A percentile compares a stretch with the other conserved stretches of the same genome.
Evolutionary conservation across 2,329 filamentous ascomycete species (phyloP).

Genomic region (Cercospora beticola): DNA sequence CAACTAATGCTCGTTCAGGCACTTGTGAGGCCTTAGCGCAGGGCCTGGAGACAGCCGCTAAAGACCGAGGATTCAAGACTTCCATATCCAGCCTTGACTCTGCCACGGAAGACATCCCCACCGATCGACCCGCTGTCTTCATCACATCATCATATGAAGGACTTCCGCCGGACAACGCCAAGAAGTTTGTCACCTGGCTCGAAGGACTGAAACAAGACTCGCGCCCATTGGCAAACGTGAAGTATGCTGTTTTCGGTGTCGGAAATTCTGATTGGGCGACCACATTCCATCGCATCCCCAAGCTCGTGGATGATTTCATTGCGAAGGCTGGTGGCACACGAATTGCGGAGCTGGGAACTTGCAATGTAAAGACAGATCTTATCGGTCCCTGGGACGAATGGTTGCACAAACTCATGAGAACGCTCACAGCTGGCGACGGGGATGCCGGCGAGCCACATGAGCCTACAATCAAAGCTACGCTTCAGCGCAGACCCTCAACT

Average conservation of each 20-base stretch:
- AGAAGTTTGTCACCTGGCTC: constrained; percentile 45
- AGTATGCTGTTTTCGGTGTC: constrained; percentile 45
- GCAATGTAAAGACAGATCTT: constrained; percentile 42
- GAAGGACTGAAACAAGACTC: constrained; percentile 12
- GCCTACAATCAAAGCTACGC: constrained; percentile 1
- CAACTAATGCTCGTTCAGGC: not conserved
- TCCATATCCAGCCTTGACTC: constrained; percentile 39
- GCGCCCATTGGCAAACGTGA: constrained; percentile 36
- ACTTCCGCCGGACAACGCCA: constrained; percentile 46
- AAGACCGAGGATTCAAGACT: constrained; percentile 40
- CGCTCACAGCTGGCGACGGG: constrained; percentile 4
- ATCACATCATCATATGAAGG: constrained; percentile 47
- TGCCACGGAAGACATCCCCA: constrained; percentile 31
- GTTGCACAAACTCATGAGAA: constrained; percentile 20
- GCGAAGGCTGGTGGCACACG: constrained; percentile 35
- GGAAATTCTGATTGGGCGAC: constrained; percentile 46
- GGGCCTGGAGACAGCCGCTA: constrained; percentile 39
- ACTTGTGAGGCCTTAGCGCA: constrained; percentile 46
- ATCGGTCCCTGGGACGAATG: constrained; percentile 46
- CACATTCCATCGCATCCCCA: constrained; percentile 46
- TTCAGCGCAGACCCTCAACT: not conserved
- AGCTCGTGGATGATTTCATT: constrained; percentile 37
- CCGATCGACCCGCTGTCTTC: constrained; percentile 41
- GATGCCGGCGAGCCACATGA: not conserved
- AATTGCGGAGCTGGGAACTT: constrained; percentile 37